These are phyloP conservation scores for Pisolithus albus DNA, from an alignment of 768 basidiomycete species.

Conservation along the genomic window DNA sequence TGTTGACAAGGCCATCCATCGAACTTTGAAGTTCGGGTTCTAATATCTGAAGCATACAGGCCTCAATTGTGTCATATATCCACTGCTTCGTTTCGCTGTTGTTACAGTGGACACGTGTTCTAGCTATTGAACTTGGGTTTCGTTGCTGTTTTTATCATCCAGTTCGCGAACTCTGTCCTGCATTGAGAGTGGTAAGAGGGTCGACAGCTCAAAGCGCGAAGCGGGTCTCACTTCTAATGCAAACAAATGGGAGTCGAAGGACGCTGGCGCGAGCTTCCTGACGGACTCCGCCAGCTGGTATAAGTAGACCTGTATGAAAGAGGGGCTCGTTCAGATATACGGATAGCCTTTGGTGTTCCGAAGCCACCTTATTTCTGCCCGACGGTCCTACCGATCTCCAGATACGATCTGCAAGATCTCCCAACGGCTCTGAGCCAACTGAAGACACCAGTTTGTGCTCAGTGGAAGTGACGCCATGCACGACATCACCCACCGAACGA, in stretches of 20 bases:
- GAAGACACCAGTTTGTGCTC: not conserved
- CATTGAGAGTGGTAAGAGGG: not conserved
- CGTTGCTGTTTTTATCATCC: too few species aligned
- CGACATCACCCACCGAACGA: constrained; percentile 61
- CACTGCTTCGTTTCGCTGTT: not conserved
- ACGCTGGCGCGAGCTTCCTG: constrained; percentile 63
- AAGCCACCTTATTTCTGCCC: constrained; percentile 74
- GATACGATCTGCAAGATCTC: constrained; percentile 59
- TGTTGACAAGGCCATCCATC: too few species aligned
- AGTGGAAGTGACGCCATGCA: too few species aligned
- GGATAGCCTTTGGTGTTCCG: too few species aligned
- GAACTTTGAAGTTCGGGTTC: not conserved
- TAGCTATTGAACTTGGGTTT: too few species aligned
- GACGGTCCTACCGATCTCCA: constrained; percentile 79
- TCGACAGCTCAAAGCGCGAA: not conserved
- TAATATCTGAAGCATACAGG: too few species aligned
- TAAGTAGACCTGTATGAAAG: constrained; percentile 25
- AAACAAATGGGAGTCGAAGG: constrained; percentile 68
- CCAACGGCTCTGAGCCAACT: constrained; percentile 85
- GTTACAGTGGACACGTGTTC: not conserved
- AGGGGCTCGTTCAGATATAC: not conserved
- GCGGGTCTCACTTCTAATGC: constrained; percentile 59
- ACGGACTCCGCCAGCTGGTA: constrained; percentile 21
- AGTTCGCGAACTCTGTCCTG: too few species aligned
- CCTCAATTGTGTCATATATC: not conserved